These are phyloP conservation scores for Fusarium sp. DNA, from an alignment of 2,329 filamentous ascomycete genomes.

Conservation along the genomic window DNA sequence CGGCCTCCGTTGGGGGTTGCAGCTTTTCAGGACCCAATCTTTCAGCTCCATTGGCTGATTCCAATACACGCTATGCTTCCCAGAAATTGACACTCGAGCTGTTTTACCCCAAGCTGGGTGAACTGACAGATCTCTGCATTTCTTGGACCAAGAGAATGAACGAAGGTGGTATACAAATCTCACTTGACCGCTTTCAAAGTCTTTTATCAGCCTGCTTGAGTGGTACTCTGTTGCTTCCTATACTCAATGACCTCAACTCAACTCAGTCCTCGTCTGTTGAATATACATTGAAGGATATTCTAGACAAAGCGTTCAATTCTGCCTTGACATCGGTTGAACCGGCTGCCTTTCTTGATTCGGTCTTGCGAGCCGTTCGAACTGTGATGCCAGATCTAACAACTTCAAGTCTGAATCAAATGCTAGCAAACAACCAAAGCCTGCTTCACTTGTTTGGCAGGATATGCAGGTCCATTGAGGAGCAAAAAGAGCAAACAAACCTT, in stretches of 20 bases:
- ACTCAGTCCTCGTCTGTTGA: constrained; percentile 63
- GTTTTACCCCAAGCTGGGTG: constrained; percentile 63
- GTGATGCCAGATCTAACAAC: constrained; percentile 60
- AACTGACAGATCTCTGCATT: constrained; percentile 58
- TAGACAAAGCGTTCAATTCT: constrained; percentile 55
- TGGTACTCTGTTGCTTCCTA: constrained; percentile 59
- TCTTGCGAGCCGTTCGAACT: constrained; percentile 57
- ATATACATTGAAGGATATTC: constrained; percentile 53
- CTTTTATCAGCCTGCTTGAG: constrained; percentile 61
- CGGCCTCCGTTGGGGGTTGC: background rate
- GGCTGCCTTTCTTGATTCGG: constrained; percentile 57
- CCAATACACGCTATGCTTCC: constrained; percentile 53
- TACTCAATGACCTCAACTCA: constrained; percentile 60
- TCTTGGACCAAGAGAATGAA: constrained; percentile 59
- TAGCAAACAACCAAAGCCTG: constrained; percentile 54
- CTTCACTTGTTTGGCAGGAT: constrained; percentile 58
- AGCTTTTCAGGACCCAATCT: constrained; percentile 12
- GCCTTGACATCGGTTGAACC: constrained; percentile 59
- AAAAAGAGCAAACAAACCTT: constrained; percentile 41
- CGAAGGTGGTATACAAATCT: constrained; percentile 62
- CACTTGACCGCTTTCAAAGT: constrained; percentile 64
- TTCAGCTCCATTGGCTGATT: constrained; percentile 45
- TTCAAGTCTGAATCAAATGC: constrained; percentile 52
- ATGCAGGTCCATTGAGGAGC: constrained; percentile 44
- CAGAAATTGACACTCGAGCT: constrained; percentile 66